Evolutionary conservation across 805 yeast genomes (phyloP).

Genomic region (Myxozyma neglecta): DNA sequence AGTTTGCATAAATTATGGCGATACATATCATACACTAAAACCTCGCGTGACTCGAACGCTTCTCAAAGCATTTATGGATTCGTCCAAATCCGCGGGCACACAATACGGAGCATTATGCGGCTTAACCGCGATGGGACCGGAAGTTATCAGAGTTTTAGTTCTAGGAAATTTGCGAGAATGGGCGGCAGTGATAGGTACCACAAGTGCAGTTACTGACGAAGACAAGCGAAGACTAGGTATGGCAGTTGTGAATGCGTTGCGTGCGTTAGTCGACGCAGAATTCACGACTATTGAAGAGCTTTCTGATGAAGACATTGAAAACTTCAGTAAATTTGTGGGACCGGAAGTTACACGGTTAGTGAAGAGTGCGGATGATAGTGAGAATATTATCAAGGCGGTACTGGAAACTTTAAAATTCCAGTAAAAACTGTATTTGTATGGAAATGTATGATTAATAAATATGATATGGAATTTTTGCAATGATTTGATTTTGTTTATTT

Average conservation of each 20-base stretch:
- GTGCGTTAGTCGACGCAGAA: conserved; percentile 42
- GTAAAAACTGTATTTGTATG: neutral
- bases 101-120: conserved; percentile 91
- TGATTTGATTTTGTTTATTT: neutral
- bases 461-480: neutral
- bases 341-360: conserved; percentile 18
- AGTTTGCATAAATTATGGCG: conserved; percentile 76
- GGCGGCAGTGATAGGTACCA: conserved; percentile 44
- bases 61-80: conserved; percentile 83
- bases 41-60: conserved; percentile 94
- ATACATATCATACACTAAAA: conserved; percentile 81
- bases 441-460: neutral
- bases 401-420: conserved; percentile 17
- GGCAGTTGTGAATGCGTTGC: conserved; percentile 56
- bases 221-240: conserved; percentile 53
- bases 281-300: conserved; percentile 36
- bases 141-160: conserved; percentile 79
- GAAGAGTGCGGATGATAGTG: conserved; percentile 28
- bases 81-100: conserved; percentile 76
- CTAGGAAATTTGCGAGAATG: conserved; percentile 83
- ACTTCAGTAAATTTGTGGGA: conserved; percentile 22
- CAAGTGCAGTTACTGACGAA: conserved; percentile 41
- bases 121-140: conserved; percentile 77
- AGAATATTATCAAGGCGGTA: conserved; percentile 37
- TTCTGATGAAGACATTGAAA: conserved; percentile 27